Evolutionary conservation across 495 filamentous ascomycete genomes (phyloP), one percentile per base, ranked within the genome.

Genomic region (Penicillium antarcticum): DNA sequence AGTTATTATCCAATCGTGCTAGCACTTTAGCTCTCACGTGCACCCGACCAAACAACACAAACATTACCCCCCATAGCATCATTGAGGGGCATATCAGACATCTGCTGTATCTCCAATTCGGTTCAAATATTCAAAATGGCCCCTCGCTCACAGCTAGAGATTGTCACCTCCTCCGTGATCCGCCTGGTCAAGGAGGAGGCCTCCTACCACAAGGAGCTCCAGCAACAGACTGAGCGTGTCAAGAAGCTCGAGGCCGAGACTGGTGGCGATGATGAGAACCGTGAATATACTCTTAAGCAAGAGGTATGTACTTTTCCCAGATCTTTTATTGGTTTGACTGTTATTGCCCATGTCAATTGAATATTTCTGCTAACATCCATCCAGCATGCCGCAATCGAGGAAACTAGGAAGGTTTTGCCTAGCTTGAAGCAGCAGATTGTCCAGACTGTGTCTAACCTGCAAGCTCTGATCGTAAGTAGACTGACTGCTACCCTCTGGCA

Each of bases 171-270:
- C 40, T 80, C 86, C 17, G 77, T 97, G 58, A 73, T 81, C 57
- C 89, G 92, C 45, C 78, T 97, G 42, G 81, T 96, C 47, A 96
- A 96, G 67, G 94, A 98, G 67, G 90, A 96, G 63, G 75, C 78
- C 31, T 91, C 83, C 65, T 97, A 98, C 73, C 87, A 90, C 70
- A 84, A 85, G 57, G 94, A 98, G 63, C 77, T 89, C 17, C 71
- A 77, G 51, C 69, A 82, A 49, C 90, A 97, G 59, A 78, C 86
- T 48, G 75, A 76, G 51, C 84, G 86, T 36, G 78, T 97, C 34
- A 69, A 81, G 72, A 85, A 87, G 70, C 74, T 91, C 13, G 68
- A 67, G 58, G 52, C 55, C 29, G 66, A 61, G 5, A 70, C 75
- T 3, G 80, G 80, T 16, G 61, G 39, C 7, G 72, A 76, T 4